phyloP scores from a whole-genome alignment of 2,329 filamentous ascomycete genomes.

The Colletotrichum gloeosporioides region DNA sequence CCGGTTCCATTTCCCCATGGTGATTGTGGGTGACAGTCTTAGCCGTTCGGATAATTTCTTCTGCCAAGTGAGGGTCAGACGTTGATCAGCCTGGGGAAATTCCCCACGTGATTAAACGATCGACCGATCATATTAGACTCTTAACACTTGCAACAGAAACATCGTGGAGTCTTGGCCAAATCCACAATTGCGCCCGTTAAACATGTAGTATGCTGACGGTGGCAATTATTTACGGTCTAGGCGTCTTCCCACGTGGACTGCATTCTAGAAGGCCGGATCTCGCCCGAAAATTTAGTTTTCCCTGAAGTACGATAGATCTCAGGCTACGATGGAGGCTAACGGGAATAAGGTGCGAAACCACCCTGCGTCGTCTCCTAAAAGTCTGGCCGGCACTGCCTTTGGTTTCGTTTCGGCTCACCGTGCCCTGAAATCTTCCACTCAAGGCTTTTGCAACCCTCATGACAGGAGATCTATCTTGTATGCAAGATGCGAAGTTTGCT shows the following conservation, averaged over 20 bases:
- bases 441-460: neutral
- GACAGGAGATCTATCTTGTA: neutral
- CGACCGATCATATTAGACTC: neutral
- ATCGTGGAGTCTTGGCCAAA: neutral
- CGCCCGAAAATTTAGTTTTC: neutral
- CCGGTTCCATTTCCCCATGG: neutral
- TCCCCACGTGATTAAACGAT: neutral
- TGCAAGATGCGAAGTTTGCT: neutral
- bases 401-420: neutral
- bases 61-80: neutral
- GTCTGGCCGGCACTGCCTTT: neutral
- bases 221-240: neutral
- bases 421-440: neutral
- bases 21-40: neutral
- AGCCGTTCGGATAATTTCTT: neutral
- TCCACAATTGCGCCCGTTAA: neutral
- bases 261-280: neutral
- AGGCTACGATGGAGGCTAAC: neutral
- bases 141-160: neutral
- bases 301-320: neutral
- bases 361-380: neutral
- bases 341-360: neutral
- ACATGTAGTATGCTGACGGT: neutral
- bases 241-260: neutral
- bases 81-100: neutral